Evolutionary conservation across 2,329 filamentous ascomycete genomes (phyloP).

Genomic region (Alternaria viburni): DNA sequence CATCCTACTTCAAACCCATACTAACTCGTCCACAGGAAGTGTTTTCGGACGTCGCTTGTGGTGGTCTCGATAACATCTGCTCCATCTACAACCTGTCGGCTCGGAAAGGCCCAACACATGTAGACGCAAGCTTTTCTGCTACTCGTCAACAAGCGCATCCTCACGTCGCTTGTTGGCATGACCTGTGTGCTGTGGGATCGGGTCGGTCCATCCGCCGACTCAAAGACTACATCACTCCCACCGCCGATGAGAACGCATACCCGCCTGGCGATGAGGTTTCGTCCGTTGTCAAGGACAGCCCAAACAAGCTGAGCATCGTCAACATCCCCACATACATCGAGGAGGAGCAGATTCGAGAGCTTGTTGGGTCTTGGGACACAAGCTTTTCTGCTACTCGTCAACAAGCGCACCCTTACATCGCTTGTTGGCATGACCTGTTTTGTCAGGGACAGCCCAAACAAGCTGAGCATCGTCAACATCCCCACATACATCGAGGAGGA

Average conservation of each 20-base stretch:
- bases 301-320: slow-evolving; percentile 92
- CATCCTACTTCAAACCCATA: not conserved
- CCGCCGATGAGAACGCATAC: slow-evolving; percentile 66
- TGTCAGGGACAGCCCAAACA: slow-evolving; percentile 79
- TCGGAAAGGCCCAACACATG: slow-evolving; percentile 93
- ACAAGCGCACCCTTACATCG: too few relatives aligned
- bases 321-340: slow-evolving; percentile 88
- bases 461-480: slow-evolving; percentile 90
- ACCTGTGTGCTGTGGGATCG: slow-evolving; percentile 94
- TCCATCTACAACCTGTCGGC: slow-evolving; percentile 99
- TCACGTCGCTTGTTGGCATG: slow-evolving; percentile 98
- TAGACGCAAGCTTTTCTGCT: slow-evolving; percentile 95
- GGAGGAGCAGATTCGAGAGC: slow-evolving; percentile 89
- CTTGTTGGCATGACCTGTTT: too few relatives aligned
- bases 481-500: slow-evolving; percentile 87
- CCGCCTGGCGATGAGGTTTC: slow-evolving; percentile 76
- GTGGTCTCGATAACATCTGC: slow-evolving; percentile 99
- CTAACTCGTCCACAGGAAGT: not conserved
- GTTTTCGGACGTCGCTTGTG: slow-evolving; percentile 78
- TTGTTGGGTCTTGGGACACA: slow-evolving; percentile 46
- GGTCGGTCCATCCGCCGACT: slow-evolving; percentile 82
- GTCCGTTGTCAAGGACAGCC: slow-evolving; percentile 69
- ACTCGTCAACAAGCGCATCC: slow-evolving; percentile 95
- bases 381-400: too few relatives aligned
- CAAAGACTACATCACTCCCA: slow-evolving; percentile 96